A percentile compares a stretch with the other conserved stretches of the same genome.
phyloP scores from a whole-genome alignment of 2,329 filamentous ascomycete species.

The Parastagonospora nodorum region DNA sequence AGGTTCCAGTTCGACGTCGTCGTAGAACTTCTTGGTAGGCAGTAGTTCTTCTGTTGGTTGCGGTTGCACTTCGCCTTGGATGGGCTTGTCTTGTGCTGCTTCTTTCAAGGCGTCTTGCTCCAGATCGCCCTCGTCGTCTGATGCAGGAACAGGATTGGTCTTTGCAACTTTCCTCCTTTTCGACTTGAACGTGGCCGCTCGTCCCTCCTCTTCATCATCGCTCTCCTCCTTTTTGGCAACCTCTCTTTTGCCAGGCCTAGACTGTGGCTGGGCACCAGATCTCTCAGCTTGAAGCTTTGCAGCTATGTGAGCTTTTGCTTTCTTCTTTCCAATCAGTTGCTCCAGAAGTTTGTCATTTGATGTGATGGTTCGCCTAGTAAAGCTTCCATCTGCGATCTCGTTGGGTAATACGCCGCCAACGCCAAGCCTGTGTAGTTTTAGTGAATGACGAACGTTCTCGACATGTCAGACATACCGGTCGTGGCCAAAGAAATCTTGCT shows the following conservation, averaged over 20 bases:
- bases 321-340: conserved; percentile 51
- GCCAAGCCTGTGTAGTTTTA: conserved; percentile 40
- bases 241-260: conserved; percentile 22
- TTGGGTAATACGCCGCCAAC: conserved; percentile 46
- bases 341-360: conserved; percentile 52
- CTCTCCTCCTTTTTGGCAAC: conserved; percentile 34
- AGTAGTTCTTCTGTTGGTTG: not conserved
- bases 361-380: conserved; percentile 41
- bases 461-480: conserved; percentile 54
- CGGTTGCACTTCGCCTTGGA: not conserved
- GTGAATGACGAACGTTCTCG: not conserved
- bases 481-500: conserved; percentile 58
- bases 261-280: conserved; percentile 29
- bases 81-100: not conserved
- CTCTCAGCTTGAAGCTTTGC: conserved; percentile 28
- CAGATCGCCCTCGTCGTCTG: conserved; percentile 11
- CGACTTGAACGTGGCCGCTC: conserved; percentile 41
- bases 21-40: not conserved
- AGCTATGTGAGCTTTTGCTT: conserved; percentile 40
- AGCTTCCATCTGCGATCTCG: conserved; percentile 43
- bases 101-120: conserved; percentile 13
- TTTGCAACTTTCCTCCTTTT: conserved; percentile 34
- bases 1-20: conserved; percentile 12
- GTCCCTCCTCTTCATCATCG: conserved; percentile 48
- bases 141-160: conserved; percentile 10